These are phyloP conservation scores for Dacryopinax primogenitus DNA, from an alignment of 768 basidiomycete genomes.

Conservation along the genomic window DNA sequence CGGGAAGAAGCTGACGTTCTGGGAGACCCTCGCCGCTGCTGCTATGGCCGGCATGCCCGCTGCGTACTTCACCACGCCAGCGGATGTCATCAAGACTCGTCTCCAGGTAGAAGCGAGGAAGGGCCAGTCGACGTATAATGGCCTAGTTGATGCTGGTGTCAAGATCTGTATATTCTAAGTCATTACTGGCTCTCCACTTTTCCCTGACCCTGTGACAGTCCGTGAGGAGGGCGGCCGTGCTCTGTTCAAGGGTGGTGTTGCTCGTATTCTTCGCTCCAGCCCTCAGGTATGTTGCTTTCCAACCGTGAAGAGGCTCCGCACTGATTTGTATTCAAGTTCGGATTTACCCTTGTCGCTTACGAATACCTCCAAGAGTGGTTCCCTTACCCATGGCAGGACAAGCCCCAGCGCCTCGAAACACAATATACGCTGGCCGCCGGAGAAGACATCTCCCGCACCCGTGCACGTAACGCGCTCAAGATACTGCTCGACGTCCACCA, in stretches of 20 bases:
- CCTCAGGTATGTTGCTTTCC: slow-evolving; percentile 35
- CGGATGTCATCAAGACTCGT: slow-evolving; percentile 95
- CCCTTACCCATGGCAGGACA: slow-evolving; percentile 72
- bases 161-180: slow-evolving; percentile 60
- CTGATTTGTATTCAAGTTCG: slow-evolving; percentile 47
- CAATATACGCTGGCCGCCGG: slow-evolving; percentile 52
- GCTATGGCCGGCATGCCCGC: slow-evolving; percentile 92
- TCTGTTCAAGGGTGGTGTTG: slow-evolving; percentile 83
- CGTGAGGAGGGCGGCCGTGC: slow-evolving; percentile 81
- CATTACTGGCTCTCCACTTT: background rate
- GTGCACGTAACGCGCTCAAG: slow-evolving; percentile 90
- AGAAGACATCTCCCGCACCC: slow-evolving; percentile 67
- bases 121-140: slow-evolving; percentile 86
- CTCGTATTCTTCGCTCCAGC: slow-evolving; percentile 76
- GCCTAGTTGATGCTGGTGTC: slow-evolving; percentile 72
- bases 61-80: slow-evolving; percentile 83
- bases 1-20: slow-evolving; percentile 80
- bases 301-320: slow-evolving; percentile 14
- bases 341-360: slow-evolving; percentile 77
- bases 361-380: slow-evolving; percentile 49
- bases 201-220: slow-evolving; percentile 34
- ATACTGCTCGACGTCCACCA: slow-evolving; percentile 80
- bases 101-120: slow-evolving; percentile 85
- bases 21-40: slow-evolving; percentile 75
- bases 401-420: slow-evolving; percentile 54